These are phyloP conservation scores for Agrocybe pediades DNA, from an alignment of 768 basidiomycete genomes.

Conservation along the genomic window DNA sequence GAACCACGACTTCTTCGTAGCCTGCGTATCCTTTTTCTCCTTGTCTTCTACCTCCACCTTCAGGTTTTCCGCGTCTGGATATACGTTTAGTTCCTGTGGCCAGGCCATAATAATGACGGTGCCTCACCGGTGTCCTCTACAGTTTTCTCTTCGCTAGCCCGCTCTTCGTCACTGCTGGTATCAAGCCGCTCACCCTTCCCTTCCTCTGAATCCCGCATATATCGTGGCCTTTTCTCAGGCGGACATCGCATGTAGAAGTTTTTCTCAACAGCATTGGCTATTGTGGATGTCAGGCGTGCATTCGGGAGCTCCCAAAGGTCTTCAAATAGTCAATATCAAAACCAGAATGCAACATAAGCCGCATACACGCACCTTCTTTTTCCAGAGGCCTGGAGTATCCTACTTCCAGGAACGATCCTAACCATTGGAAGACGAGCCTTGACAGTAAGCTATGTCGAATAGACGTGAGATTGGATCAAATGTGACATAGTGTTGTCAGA, in stretches of 20 bases:
- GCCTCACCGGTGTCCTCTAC: slow-evolving; percentile 3
- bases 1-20: slow-evolving; percentile 5
- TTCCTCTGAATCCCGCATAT: slow-evolving; percentile 19
- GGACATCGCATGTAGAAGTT: slow-evolving; percentile 55
- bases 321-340: slow-evolving; percentile 26
- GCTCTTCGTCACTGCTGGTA: background rate
- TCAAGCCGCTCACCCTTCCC: background rate
- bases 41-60: background rate
- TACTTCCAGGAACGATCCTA: slow-evolving; percentile 55
- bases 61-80: background rate
- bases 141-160: slow-evolving; percentile 1
- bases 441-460: slow-evolving; percentile 39
- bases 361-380: slow-evolving; percentile 48
- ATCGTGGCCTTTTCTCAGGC: slow-evolving; percentile 45
- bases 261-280: slow-evolving; percentile 43
- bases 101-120: too few relatives aligned
- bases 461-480: background rate
- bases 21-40: background rate
- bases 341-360: slow-evolving; percentile 8
- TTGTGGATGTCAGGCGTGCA: slow-evolving; percentile 32
- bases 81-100: too few relatives aligned
- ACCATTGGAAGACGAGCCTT: slow-evolving; percentile 51
- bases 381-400: slow-evolving; percentile 60
- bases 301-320: slow-evolving; percentile 58
- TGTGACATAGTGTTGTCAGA: background rate